phyloP scores from a whole-genome alignment of 176 grass and related monocot genomes.

The Elymus sibiricus region DNA sequence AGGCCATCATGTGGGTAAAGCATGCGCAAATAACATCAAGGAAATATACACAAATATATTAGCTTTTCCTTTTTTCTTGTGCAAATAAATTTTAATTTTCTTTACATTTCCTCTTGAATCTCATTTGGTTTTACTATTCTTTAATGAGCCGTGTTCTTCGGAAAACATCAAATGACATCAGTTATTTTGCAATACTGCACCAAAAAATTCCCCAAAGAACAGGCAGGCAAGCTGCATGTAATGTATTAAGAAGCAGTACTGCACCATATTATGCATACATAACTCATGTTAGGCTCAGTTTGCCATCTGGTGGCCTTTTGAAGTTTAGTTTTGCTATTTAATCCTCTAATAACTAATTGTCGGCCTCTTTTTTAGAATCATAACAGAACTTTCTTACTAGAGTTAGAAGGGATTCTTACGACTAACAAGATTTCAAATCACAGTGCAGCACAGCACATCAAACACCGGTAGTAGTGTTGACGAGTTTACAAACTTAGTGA shows the following conservation, averaged over 20 bases:
- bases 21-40: neutral
- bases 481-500: neutral
- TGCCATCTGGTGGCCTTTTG: neutral
- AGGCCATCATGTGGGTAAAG: neutral
- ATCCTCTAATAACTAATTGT: neutral
- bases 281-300: constrained; percentile 1
- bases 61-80: neutral
- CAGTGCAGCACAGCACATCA: neutral
- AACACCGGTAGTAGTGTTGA: neutral
- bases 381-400: neutral
- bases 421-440: neutral
- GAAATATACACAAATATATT: neutral
- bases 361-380: neutral
- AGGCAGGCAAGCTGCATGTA: neutral
- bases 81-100: neutral
- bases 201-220: neutral
- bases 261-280: neutral
- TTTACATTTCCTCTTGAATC: neutral
- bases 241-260: neutral
- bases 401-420: neutral
- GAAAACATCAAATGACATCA: too few relatives aligned
- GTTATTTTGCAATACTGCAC: neutral
- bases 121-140: neutral
- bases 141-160: too few relatives aligned
- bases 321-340: neutral